These are phyloP conservation scores for Fusarium stilboides DNA, from an alignment of 2,329 filamentous ascomycete genomes.

Conservation along the genomic window DNA sequence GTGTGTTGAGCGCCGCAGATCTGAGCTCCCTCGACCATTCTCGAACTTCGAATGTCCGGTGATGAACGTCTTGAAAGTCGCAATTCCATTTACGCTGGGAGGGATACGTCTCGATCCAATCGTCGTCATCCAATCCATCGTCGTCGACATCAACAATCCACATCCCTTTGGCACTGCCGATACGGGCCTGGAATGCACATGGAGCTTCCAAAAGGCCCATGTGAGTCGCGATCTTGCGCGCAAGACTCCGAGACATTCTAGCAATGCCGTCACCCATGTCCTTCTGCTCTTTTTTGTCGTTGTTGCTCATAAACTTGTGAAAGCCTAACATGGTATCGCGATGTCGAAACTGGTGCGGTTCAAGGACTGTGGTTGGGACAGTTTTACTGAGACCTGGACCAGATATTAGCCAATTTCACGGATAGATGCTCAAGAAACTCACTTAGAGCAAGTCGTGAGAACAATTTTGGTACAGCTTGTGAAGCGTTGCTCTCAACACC, in stretches of 20 bases:
- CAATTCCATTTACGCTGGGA: slow-evolving; percentile 80
- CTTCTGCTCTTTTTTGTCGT: slow-evolving; percentile 53
- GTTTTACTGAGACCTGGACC: slow-evolving; percentile 68
- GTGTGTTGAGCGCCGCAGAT: slow-evolving; percentile 73
- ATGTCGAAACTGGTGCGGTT: slow-evolving; percentile 61
- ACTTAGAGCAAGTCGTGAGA: slow-evolving; percentile 71
- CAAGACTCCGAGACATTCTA: slow-evolving; percentile 74
- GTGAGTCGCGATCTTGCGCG: slow-evolving; percentile 63
- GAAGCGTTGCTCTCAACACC: slow-evolving; percentile 60
- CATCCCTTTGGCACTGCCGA: slow-evolving; percentile 82
- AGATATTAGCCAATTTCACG: slow-evolving; percentile 10
- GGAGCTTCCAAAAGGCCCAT: slow-evolving; percentile 71
- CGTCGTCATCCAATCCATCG: slow-evolving; percentile 55
- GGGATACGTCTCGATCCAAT: slow-evolving; percentile 77
- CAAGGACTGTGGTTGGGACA: slow-evolving; percentile 61
- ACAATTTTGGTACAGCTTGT: slow-evolving; percentile 69
- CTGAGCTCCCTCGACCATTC: slow-evolving; percentile 53
- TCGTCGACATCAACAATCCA: slow-evolving; percentile 75
- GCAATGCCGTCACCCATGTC: slow-evolving; percentile 79
- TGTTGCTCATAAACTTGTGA: slow-evolving; percentile 73
- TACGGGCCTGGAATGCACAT: slow-evolving; percentile 77
- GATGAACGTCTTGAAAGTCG: slow-evolving; percentile 61
- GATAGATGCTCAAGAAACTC: slow-evolving; percentile 22
- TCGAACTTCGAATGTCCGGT: slow-evolving; percentile 77
- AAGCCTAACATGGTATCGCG: slow-evolving; percentile 24